Percentiles rank a stretch among this genome's conserved stretches.
Conservation (phyloP, 1,139 yeast genomes). For the Zygoascus meyerae region DNA sequence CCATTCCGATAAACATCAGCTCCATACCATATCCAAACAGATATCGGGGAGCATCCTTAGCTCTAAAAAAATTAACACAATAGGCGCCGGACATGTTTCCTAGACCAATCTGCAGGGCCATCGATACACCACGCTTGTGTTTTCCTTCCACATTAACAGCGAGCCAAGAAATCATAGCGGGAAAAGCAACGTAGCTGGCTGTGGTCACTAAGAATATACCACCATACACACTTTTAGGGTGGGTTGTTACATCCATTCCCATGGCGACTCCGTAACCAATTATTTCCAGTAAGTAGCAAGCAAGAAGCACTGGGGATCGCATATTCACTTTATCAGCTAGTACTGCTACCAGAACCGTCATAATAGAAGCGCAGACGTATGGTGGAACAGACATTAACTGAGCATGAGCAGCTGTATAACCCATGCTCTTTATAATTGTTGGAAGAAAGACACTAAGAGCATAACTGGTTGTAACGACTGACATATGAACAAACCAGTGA, state of each 20-base stretch:
- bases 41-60: constrained; percentile 29
- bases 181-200: constrained; percentile 36
- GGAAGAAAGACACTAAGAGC: constrained; percentile 31
- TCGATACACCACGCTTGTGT: constrained; percentile 37
- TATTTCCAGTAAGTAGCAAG: constrained; percentile 28
- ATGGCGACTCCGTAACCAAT: constrained; percentile 30
- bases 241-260: constrained; percentile 11
- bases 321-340: constrained; percentile 31
- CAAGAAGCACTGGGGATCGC: constrained; percentile 35
- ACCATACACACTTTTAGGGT: constrained; percentile 27
- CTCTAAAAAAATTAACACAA: constrained; percentile 28
- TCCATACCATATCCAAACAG: constrained; percentile 28
- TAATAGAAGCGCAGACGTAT: constrained; percentile 32
- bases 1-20: constrained; percentile 16
- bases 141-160: constrained; percentile 37
- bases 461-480: constrained; percentile 21
- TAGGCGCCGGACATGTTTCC: constrained; percentile 41
- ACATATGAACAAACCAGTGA: constrained; percentile 19
- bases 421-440: constrained; percentile 31
- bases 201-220: constrained; percentile 35
- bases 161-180: constrained; percentile 38
- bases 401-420: constrained; percentile 27
- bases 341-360: constrained; percentile 30
- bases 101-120: constrained; percentile 39
- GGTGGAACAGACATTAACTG: constrained; percentile 34